phyloP scores from a whole-genome alignment of 495 filamentous ascomycete genomes.

The Hyaloscypha finlandica region DNA sequence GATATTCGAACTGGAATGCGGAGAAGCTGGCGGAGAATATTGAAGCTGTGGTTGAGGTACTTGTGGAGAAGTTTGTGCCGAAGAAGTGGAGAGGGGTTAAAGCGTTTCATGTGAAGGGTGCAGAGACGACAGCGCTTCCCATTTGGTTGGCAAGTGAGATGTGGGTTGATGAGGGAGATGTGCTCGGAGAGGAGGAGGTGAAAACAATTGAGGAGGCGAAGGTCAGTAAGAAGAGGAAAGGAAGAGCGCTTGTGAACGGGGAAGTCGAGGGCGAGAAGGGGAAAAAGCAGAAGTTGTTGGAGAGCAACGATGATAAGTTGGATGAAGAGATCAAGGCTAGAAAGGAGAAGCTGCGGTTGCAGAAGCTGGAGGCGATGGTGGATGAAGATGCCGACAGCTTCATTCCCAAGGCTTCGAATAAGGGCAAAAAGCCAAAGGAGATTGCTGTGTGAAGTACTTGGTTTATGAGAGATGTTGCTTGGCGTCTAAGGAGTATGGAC shows the following conservation, averaged over 20 bases:
- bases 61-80: slow-evolving; percentile 77
- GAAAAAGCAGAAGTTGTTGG: slow-evolving; percentile 54
- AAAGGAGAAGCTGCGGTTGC: slow-evolving; percentile 61
- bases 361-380: slow-evolving; percentile 43
- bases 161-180: slow-evolving; percentile 80
- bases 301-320: slow-evolving; percentile 55
- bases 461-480: slow-evolving; percentile 19
- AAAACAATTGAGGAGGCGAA: slow-evolving; percentile 51
- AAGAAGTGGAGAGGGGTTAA: slow-evolving; percentile 84
- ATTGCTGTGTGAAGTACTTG: slow-evolving; percentile 23
- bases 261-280: slow-evolving; percentile 42
- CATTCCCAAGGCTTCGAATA: slow-evolving; percentile 32
- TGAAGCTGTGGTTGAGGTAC: slow-evolving; percentile 62
- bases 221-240: slow-evolving; percentile 39
- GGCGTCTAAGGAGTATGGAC: slow-evolving; percentile 20
- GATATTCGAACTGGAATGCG: slow-evolving; percentile 67
- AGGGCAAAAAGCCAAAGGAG: slow-evolving; percentile 40
- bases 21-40: slow-evolving; percentile 81
- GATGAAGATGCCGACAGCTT: slow-evolving; percentile 34
- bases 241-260: slow-evolving; percentile 45
- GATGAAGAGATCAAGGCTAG: slow-evolving; percentile 59
- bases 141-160: slow-evolving; percentile 90
- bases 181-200: slow-evolving; percentile 62
- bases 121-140: slow-evolving; percentile 81
- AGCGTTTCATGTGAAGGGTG: slow-evolving; percentile 84